Percentiles rank a stretch among this genome's conserved stretches.
Conservation (phyloP, 1,284 basidiomycete genomes). For the Tilletia indica region DNA sequence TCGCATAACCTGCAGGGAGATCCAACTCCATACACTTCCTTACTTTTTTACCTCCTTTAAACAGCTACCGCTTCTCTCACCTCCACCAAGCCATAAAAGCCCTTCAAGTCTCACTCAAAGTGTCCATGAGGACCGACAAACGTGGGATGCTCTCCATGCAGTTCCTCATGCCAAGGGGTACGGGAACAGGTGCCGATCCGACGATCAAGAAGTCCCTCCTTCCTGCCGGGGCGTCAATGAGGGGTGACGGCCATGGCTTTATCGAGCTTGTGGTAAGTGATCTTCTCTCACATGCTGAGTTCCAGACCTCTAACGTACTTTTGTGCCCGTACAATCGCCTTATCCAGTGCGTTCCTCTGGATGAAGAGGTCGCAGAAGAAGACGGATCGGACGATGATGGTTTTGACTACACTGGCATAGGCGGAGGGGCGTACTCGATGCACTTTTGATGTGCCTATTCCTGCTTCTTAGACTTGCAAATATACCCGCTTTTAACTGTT, state of each 20-base stretch:
- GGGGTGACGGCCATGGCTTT: slow-evolving; percentile 4
- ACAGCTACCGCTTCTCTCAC: slow-evolving; percentile 35
- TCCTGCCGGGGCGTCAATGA: not conserved
- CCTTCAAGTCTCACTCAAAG: slow-evolving; percentile 40
- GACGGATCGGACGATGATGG: not conserved
- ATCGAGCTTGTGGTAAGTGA: slow-evolving; percentile 17
- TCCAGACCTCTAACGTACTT: not conserved
- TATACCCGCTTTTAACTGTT: too few species aligned
- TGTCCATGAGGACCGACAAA: slow-evolving; percentile 43
- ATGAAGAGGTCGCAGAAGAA: slow-evolving; percentile 6
- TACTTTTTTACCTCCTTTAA: too few species aligned
- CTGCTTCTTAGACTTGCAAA: too few species aligned
- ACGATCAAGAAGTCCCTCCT: not conserved
- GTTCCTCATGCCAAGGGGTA: slow-evolving; percentile 40
- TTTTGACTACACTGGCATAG: not conserved
- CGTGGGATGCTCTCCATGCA: slow-evolving; percentile 45
- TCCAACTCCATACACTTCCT: too few species aligned
- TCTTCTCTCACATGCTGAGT: not conserved
- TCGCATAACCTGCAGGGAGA: too few species aligned
- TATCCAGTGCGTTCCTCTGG: not conserved
- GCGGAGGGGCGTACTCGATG: not conserved
- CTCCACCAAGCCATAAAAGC: slow-evolving; percentile 37
- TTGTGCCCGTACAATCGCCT: too few species aligned
- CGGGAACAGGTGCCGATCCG: slow-evolving; percentile 9
- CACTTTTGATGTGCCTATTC: not conserved